phyloP scores from a whole-genome alignment of 306 rosid species.

The Macrotyloma uniflorum region DNA sequence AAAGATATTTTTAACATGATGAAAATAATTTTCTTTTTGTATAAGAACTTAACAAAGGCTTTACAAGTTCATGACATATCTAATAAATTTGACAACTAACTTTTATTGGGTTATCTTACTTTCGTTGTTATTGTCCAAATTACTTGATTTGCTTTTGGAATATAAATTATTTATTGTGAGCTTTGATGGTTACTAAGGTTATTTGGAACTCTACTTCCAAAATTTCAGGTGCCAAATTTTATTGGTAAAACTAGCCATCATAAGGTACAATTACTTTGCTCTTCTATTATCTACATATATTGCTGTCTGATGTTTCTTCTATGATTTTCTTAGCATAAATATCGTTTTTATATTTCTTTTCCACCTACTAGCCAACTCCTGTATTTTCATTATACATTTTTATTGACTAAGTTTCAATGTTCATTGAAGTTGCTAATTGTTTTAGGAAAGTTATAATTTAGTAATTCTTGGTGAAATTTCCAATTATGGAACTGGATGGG shows the following conservation, averaged over 20 bases:
- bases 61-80: constrained; percentile 2
- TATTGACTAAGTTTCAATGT: background rate
- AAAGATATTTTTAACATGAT: background rate
- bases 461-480: background rate
- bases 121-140: background rate
- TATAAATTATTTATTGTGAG: constrained; percentile 13
- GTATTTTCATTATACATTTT: constrained; percentile 8
- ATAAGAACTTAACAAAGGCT: background rate
- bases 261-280: constrained; percentile 59
- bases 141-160: constrained; percentile 20
- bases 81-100: background rate
- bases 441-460: background rate
- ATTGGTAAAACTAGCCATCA: constrained; percentile 71
- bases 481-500: too few relatives aligned
- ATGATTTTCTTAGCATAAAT: constrained; percentile 5
- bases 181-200: constrained; percentile 22
- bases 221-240: constrained; percentile 75
- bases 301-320: constrained; percentile 8
- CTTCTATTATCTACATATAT: constrained; percentile 27
- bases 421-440: constrained; percentile 7
- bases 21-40: background rate
- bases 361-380: background rate
- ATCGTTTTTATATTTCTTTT: constrained; percentile 6
- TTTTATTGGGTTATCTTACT: constrained; percentile 7
- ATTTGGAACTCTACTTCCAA: constrained; percentile 25